phyloP scores from a whole-genome alignment of 164 flowering plant genomes.

The Chloranthus sessilifolius region DNA sequence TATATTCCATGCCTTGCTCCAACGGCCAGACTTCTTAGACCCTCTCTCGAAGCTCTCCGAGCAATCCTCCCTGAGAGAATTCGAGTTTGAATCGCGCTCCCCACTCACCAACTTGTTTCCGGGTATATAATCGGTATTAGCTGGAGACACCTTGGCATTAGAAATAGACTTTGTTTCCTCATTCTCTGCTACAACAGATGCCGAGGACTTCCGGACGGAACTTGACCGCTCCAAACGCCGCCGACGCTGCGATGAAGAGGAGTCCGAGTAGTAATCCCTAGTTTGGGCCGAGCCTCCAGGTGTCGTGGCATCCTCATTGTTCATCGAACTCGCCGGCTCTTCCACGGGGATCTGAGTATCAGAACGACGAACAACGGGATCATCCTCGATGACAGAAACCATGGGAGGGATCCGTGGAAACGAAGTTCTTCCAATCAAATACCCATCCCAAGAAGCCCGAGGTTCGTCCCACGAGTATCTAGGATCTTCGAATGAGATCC shows the following conservation, averaged over 20 bases:
- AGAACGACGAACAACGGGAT: slow-evolving; percentile 40
- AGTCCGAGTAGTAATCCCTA: slow-evolving; percentile 79
- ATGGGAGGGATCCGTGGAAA: slow-evolving; percentile 54
- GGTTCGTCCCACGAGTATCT: slow-evolving; percentile 77
- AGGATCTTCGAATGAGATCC: slow-evolving; percentile 65
- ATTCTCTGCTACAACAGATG: slow-evolving; percentile 60
- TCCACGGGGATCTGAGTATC: slow-evolving; percentile 78
- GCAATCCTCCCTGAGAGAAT: slow-evolving; percentile 67
- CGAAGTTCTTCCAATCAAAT: slow-evolving; percentile 37
- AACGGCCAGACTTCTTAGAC: slow-evolving; percentile 50
- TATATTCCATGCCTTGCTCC: slow-evolving; percentile 81
- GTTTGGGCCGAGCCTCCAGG: slow-evolving; percentile 94
- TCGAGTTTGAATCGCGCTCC: slow-evolving; percentile 47
- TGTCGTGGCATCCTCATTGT: slow-evolving; percentile 39
- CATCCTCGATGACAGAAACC: slow-evolving; percentile 76
- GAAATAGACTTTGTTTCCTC: slow-evolving; percentile 54
- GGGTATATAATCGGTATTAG: slow-evolving; percentile 25
- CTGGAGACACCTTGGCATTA: slow-evolving; percentile 54
- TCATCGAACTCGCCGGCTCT: slow-evolving; percentile 32
- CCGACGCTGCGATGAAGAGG: slow-evolving; percentile 51
- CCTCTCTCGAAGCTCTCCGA: slow-evolving; percentile 59
- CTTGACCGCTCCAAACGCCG: slow-evolving; percentile 74
- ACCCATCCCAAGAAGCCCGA: slow-evolving; percentile 95
- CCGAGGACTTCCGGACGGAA: slow-evolving; percentile 63
- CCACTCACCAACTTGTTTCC: slow-evolving; percentile 28